Base-by-base conservation (phyloP, 345 rosid species). In the Hevea brasiliensis region DNA sequence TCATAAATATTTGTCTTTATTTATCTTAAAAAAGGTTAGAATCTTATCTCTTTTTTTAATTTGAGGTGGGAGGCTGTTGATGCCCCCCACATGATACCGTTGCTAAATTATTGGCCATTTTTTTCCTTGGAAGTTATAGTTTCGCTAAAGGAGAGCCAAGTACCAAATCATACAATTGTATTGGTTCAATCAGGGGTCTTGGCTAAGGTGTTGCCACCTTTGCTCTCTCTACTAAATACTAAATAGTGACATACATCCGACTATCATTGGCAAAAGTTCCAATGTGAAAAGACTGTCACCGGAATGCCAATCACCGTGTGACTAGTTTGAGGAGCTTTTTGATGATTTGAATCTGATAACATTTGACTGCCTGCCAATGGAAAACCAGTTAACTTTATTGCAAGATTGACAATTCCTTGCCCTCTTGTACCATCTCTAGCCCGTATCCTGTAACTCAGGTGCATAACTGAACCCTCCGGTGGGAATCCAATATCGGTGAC, bases 381-480 rank as follows among this genome's bases (percentile, higher is more conserved):
- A 6, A 55, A 40, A 4, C 67, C 65, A 10, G 73, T 78, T 55
- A 84, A 48, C 68, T 71, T 86, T 40, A 88, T 71, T 0, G 80
- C 77, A 12, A 88, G 68, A 69, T 88, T 85, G 12, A 88, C 75
- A 64, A 85, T 44, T 27, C 89, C 89, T 0, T 77, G 79, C 7
- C 80, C 78, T 67, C 88, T 80, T 0, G 85, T 68, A 6, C 91
- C 89, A 27, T 85, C 88, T 62, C 72, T 77, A 21, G 51, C 82
- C 58, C 84, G 58, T 14, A 88, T 59, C 64, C 88, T 72, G 83
- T 88, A 88, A 60, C 86, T 84, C 17, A 85, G 80, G 65, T 79
- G 54, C 70, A 61, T 67, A 18, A 81, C 66, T 2, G 82, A 75
- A 8, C 75, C 83, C 27, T 0, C 63, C 13, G 81, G 79, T 9